phyloP scores from a whole-genome alignment of 2,329 filamentous ascomycete genomes.

The Sporothrix schenckii region DNA sequence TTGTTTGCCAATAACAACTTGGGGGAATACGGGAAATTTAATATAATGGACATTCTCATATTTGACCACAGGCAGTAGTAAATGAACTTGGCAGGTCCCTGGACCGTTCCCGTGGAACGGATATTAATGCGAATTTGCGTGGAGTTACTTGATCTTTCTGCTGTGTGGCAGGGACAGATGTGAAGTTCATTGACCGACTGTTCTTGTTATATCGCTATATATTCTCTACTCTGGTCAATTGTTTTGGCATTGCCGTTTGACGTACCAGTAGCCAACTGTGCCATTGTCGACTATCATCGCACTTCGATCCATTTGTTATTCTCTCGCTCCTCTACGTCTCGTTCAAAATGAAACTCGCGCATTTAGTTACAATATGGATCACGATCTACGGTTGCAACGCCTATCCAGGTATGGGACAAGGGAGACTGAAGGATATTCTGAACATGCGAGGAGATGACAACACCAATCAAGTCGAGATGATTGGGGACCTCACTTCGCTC shows the following conservation, averaged over 20 bases:
- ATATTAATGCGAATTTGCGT: neutral
- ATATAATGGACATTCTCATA: neutral
- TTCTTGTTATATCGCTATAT: neutral
- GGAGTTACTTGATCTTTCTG: neutral
- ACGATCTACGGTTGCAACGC: neutral
- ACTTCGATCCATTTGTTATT: too few species aligned
- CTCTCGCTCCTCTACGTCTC: neutral
- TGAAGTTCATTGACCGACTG: too few species aligned
- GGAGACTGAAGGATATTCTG: neutral
- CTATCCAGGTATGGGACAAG: neutral
- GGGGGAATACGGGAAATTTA: too few species aligned
- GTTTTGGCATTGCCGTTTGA: too few species aligned
- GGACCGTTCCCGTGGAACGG: neutral
- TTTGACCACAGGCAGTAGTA: neutral
- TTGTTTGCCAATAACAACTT: too few species aligned
- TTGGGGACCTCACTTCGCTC: neutral
- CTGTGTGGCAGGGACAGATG: too few species aligned
- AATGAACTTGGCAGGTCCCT: conserved; percentile 2
- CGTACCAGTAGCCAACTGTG: too few species aligned
- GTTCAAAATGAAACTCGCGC: neutral
- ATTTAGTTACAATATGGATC: neutral
- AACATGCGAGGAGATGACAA: neutral
- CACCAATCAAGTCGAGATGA: neutral
- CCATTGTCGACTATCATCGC: too few species aligned
- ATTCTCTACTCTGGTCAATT: neutral